Conservation (phyloP, 805 yeast genomes). For the Saturnispora galanensis region DNA sequence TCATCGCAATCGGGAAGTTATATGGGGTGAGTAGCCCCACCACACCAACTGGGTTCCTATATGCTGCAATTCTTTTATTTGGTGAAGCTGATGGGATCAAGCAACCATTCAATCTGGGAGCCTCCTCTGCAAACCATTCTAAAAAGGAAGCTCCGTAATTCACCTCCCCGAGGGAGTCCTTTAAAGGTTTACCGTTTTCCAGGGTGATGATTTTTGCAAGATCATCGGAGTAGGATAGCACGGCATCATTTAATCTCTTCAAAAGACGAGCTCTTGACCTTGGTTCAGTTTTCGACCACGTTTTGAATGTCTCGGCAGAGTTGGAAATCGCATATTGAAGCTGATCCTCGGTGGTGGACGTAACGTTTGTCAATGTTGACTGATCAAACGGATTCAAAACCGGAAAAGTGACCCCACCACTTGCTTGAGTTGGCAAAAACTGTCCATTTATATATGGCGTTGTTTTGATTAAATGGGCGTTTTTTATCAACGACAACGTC, state of each 20-base stretch:
- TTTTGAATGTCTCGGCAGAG: constrained; percentile 43
- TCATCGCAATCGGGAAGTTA: constrained; percentile 80
- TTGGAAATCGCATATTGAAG: constrained; percentile 42
- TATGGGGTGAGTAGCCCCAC: constrained; percentile 75
- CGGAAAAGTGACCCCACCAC: constrained; percentile 38
- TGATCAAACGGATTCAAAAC: constrained; percentile 69
- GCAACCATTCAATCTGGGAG: constrained; percentile 61
- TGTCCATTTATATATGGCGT: constrained; percentile 57
- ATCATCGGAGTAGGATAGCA: constrained; percentile 49
- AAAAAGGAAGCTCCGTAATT: constrained; percentile 62
- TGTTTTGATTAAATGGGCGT: constrained; percentile 41
- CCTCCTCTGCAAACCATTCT: constrained; percentile 82
- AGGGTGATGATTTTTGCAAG: constrained; percentile 54
- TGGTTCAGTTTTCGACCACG: constrained; percentile 40
- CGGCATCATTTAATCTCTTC: constrained; percentile 39
- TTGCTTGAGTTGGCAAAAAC: constrained; percentile 36
- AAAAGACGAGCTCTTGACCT: constrained; percentile 48
- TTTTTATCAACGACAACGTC: constrained; percentile 23
- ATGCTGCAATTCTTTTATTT: constrained; percentile 39
- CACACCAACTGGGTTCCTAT: constrained; percentile 70
- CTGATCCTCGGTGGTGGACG: constrained; percentile 40
- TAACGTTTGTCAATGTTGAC: constrained; percentile 40
- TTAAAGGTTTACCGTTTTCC: constrained; percentile 69
- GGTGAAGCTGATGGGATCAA: constrained; percentile 44
- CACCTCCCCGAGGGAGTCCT: constrained; percentile 66